These are phyloP conservation scores for Kwoniella heveanensis DNA, from an alignment of 768 basidiomycete genomes.

Conservation along the genomic window DNA sequence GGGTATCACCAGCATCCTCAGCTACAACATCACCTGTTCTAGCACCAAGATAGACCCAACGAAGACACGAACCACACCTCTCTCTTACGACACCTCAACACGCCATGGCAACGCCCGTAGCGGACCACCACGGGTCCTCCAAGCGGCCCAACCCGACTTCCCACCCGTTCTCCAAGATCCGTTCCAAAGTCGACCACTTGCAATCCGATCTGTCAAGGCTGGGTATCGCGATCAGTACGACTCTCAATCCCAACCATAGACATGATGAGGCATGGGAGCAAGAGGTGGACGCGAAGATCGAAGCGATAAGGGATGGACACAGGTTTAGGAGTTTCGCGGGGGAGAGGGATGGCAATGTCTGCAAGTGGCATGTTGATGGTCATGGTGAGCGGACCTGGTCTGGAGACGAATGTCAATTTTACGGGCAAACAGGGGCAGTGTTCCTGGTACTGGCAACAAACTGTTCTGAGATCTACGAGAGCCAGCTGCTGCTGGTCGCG, in stretches of 20 bases:
- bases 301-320: conserved; percentile 74
- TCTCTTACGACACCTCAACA: not conserved
- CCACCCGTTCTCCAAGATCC: conserved; percentile 36
- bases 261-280: conserved; percentile 70
- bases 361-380: conserved; percentile 93
- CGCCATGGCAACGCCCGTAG: conserved; percentile 38
- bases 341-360: conserved; percentile 67
- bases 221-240: conserved; percentile 45
- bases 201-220: conserved; percentile 38
- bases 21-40: no score
- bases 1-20: no score
- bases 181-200: conserved; percentile 41
- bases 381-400: conserved; percentile 58
- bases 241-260: conserved; percentile 52
- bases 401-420: not conserved
- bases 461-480: no score
- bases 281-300: conserved; percentile 61
- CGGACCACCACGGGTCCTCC: conserved; percentile 30
- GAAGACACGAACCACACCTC: no score
- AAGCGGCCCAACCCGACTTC: conserved; percentile 33
- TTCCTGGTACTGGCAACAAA: no score
- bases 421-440: no score
- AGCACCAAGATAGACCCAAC: no score
- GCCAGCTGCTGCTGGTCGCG: no score
- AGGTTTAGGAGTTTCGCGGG: conserved; percentile 83